Conservation (phyloP, 2,329 filamentous ascomycete genomes). For the Botryotinia convoluta region DNA sequence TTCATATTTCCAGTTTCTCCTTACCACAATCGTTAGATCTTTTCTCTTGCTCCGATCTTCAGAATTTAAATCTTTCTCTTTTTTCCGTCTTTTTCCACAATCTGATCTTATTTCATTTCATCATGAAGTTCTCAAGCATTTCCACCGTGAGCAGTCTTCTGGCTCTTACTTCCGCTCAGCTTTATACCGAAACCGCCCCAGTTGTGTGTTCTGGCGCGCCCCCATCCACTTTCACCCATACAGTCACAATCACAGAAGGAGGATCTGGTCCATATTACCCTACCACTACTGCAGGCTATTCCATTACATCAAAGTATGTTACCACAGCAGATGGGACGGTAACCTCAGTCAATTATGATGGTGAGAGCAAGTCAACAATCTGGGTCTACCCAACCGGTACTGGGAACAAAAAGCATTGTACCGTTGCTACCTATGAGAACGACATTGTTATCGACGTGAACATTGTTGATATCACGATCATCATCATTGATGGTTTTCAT, state of each 20-base stretch:
- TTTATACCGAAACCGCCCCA: conserved; percentile 14
- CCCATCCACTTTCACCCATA: not conserved
- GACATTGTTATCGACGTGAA: conserved; percentile 21
- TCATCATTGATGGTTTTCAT: not conserved
- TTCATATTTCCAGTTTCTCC: not conserved
- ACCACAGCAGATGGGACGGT: not conserved
- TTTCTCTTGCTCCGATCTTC: not conserved
- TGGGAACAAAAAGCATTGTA: conserved; percentile 22
- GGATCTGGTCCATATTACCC: not conserved
- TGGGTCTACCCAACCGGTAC: conserved; percentile 27
- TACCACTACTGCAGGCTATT: not conserved
- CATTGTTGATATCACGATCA: conserved; percentile 9
- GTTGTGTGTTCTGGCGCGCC: not conserved
- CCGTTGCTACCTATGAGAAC: conserved; percentile 24
- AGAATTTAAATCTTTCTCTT: not conserved
- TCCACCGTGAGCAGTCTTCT: conserved; percentile 23
- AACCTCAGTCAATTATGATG: conserved; percentile 5
- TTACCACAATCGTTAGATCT: conserved; percentile 3
- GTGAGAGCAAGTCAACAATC: conserved; percentile 19
- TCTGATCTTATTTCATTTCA: conserved; percentile 7
- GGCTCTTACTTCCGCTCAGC: conserved; percentile 22
- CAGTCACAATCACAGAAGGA: not conserved
- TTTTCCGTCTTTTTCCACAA: not conserved
- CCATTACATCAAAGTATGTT: not conserved
- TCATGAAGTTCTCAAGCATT: conserved; percentile 31